These are phyloP conservation scores for Pseudozyma sp. DNA, from an alignment of 1,284 basidiomycete species.

Conservation along the genomic window DNA sequence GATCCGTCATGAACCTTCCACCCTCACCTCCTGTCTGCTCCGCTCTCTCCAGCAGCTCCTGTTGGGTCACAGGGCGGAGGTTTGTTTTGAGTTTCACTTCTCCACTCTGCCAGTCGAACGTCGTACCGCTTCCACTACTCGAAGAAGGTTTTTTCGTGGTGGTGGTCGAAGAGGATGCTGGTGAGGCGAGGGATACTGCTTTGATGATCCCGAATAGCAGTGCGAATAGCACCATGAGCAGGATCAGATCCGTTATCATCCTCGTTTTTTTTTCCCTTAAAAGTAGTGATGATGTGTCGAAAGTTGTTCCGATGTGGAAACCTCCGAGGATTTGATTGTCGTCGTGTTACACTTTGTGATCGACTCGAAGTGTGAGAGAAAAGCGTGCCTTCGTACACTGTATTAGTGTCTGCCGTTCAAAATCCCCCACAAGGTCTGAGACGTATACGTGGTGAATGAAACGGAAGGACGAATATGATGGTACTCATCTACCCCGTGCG, in stretches of 20 bases:
- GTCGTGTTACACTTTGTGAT: too few species aligned
- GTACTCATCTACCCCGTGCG: too few species aligned
- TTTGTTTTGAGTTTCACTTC: conserved; percentile 20
- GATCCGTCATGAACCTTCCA: conserved; percentile 9
- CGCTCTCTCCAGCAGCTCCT: conserved; percentile 15
- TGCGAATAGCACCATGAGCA: not conserved
- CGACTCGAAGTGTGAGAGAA: too few species aligned
- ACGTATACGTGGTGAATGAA: too few species aligned
- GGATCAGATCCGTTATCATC: conserved; percentile 9
- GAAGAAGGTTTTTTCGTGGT: not conserved
- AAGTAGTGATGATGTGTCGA: not conserved
- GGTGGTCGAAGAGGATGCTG: not conserved
- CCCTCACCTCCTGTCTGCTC: not conserved
- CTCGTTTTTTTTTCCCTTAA: too few species aligned
- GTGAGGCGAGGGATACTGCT: not conserved
- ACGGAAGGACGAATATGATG: too few species aligned
- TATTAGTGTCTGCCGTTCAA: too few species aligned
- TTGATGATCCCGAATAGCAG: conserved; percentile 1
- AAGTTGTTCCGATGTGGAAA: not conserved
- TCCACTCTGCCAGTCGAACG: conserved; percentile 16
- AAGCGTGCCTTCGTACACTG: too few species aligned
- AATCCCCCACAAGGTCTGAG: too few species aligned
- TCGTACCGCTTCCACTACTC: not conserved
- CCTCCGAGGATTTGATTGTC: too few species aligned
- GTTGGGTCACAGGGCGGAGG: conserved; percentile 17